Percentiles rank a stretch among this genome's conserved stretches.
phyloP scores from a whole-genome alignment of 768 basidiomycete species.

The Lentinus tigrinus region DNA sequence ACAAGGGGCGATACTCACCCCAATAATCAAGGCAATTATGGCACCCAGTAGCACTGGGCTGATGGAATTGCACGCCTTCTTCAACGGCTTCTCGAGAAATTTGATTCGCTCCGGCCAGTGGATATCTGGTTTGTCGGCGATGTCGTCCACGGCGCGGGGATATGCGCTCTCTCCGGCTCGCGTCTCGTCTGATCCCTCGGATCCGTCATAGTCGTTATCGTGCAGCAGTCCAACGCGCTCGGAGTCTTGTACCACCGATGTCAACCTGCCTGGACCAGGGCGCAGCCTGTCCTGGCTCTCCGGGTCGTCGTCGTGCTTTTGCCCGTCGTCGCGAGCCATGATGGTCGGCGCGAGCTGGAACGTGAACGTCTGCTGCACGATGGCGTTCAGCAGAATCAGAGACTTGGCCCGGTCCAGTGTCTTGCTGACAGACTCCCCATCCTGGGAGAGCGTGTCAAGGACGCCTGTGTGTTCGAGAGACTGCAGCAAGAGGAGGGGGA shows the following conservation, averaged over 20 bases:
- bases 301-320: constrained; percentile 4
- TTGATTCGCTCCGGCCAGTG: constrained; percentile 22
- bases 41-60: constrained; percentile 29
- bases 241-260: constrained; percentile 23
- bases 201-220: constrained; percentile 16
- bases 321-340: constrained; percentile 19
- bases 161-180: neutral
- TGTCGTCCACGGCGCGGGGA: constrained; percentile 16
- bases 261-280: constrained; percentile 16
- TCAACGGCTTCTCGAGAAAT: constrained; percentile 22
- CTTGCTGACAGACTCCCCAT: constrained; percentile 15
- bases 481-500: constrained; percentile 29
- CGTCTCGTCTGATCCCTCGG: neutral
- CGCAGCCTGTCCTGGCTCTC: constrained; percentile 13
- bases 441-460: constrained; percentile 18
- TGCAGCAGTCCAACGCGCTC: constrained; percentile 29
- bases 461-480: constrained; percentile 25
- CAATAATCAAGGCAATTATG: constrained; percentile 27
- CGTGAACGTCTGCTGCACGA: constrained; percentile 30
- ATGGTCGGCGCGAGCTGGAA: constrained; percentile 28
- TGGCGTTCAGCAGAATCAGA: constrained; percentile 30
- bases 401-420: constrained; percentile 27
- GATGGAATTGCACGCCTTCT: constrained; percentile 12
- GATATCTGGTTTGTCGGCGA: constrained; percentile 24
- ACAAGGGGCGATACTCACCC: constrained; percentile 14